A percentile compares a stretch with the other conserved stretches of the same genome.
Conservation (phyloP, 1,139 yeast species). For the Diutina rugosa region DNA sequence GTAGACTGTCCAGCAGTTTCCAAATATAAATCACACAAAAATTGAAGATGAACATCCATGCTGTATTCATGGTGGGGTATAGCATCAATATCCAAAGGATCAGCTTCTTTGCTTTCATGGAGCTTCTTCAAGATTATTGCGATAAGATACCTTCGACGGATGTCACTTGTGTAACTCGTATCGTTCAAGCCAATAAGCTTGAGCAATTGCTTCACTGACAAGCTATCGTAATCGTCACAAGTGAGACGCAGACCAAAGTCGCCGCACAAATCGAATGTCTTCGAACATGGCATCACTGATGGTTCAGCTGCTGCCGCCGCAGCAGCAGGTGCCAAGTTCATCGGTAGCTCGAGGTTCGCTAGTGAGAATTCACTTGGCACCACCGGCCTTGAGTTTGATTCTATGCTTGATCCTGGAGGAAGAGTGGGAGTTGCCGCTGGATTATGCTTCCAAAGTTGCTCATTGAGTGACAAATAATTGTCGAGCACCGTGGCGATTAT, state of each 20-base stretch:
- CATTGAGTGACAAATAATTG: slow-evolving; percentile 49
- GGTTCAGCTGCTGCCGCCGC: background rate
- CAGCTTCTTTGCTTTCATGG: slow-evolving; percentile 24
- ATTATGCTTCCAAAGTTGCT: slow-evolving; percentile 8
- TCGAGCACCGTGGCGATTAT: slow-evolving; percentile 85
- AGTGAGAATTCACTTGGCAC: background rate
- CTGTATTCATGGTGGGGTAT: slow-evolving; percentile 19
- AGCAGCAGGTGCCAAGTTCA: background rate
- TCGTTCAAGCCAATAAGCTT: slow-evolving; percentile 15
- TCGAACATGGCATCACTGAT: background rate
- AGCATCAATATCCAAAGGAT: slow-evolving; percentile 21
- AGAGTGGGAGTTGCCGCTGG: background rate
- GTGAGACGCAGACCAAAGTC: slow-evolving; percentile 9
- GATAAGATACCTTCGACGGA: slow-evolving; percentile 24
- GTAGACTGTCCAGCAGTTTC: slow-evolving; percentile 13
- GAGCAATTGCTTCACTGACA: slow-evolving; percentile 25
- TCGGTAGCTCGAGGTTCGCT: background rate
- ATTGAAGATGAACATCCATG: slow-evolving; percentile 32
- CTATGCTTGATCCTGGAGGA: background rate
- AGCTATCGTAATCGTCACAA: slow-evolving; percentile 27
- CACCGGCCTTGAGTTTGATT: background rate
- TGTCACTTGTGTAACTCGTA: slow-evolving; percentile 13
- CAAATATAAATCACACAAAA: slow-evolving; percentile 27
- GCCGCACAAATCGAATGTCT: background rate
- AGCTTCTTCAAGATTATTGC: slow-evolving; percentile 25